Base-by-base conservation (phyloP, 1,284 basidiomycete species). In the Phylloporus sp. region DNA sequence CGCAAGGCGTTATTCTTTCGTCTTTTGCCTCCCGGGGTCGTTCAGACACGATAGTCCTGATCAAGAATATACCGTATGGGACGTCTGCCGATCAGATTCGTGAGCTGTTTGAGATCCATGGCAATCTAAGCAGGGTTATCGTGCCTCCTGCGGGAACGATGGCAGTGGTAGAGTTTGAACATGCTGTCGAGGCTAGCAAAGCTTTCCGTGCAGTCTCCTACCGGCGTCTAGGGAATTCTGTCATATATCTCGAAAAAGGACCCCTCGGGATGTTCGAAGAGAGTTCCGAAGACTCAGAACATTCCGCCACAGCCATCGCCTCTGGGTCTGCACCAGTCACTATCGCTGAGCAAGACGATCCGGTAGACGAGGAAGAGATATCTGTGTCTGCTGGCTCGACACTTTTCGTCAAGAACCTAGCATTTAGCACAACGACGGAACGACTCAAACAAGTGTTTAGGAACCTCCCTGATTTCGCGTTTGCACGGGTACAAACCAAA, bases 51-150 rank as follows among this genome's bases (percentile, higher is more conserved):
- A 89, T 86, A 52, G 90, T 98, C 62, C 84, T 99, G 13, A 93
- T 98, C 65, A 99, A 99, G 82, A 98, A 99, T 78, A 96, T 99
- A 51, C 96, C 97, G 0, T 98, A 93, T 72, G 95, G 95, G 20
- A 98, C 96, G 0, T 87, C 90, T 2, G 79, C 82, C 0, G 86
- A 88, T 17, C 87, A 92, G 65, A 85, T 98, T 24, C 85, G 86
- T 39, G 89, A 90, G 65, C 75, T 98, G 50, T 98, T 99, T 72
- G 85, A 87, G 37, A 83, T 85, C 0, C 90, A 94, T 70, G 96
- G 96, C 11, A 81, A 84, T 60, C 80, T 98, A n/a, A 82, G 76
- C 29, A 85, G 92, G 22, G 86, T 98, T 6, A 78, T 98, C 4
- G 87, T 98, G 0, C 96, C 97, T 0, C 96, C 97, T 0, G 90